phyloP scores from a whole-genome alignment of 495 filamentous ascomycete species.

The Penicillium tannophilum region DNA sequence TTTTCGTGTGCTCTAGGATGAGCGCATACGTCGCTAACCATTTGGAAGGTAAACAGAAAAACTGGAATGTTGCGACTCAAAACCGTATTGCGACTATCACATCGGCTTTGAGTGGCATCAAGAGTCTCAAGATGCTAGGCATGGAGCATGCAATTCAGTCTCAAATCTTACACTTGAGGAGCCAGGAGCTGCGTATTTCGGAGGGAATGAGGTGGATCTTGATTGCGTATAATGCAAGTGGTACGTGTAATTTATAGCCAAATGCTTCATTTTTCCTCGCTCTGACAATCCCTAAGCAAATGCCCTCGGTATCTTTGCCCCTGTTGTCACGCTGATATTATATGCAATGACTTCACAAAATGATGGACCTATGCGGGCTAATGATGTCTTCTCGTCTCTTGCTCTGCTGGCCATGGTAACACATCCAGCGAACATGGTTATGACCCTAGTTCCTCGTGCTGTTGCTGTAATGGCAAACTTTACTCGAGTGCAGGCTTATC shows the following conservation, averaged over 20 bases:
- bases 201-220: conserved; percentile 42
- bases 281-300: neutral
- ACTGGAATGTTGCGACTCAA: conserved; percentile 56
- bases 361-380: conserved; percentile 33
- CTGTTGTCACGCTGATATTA: neutral
- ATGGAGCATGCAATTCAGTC: conserved; percentile 41
- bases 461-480: conserved; percentile 50
- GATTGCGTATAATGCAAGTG: conserved; percentile 44
- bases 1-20: conserved; percentile 25
- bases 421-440: conserved; percentile 47
- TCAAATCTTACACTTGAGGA: conserved; percentile 28
- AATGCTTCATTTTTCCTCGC: neutral
- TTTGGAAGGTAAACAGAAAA: conserved; percentile 28
- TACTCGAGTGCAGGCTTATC: conserved; percentile 52
- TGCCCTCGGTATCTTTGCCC: neutral
- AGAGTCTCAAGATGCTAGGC: conserved; percentile 60
- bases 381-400: conserved; percentile 52
- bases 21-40: conserved; percentile 31
- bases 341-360: neutral
- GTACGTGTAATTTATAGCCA: conserved; percentile 22
- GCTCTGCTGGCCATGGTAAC: conserved; percentile 54
- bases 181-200: conserved; percentile 47
- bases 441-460: conserved; percentile 33
- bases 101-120: conserved; percentile 50
- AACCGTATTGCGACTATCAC: conserved; percentile 50